A percentile compares a stretch with the other conserved stretches of the same genome.
Evolutionary conservation across 306 rosid species (phyloP).

Genomic region (Hylodesmum podocarpum): DNA sequence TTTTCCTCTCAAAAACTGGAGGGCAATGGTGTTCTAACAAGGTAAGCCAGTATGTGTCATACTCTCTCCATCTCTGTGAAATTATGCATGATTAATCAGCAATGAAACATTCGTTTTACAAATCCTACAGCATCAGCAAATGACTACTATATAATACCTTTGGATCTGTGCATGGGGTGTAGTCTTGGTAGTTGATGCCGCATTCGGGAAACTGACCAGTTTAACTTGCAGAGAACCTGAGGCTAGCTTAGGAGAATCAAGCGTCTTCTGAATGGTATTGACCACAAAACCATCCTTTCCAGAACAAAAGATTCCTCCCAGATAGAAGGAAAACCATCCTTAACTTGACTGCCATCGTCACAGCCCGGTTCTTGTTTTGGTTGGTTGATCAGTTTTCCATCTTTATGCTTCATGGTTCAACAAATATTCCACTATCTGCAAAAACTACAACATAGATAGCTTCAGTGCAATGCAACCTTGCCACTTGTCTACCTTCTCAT

Average conservation of each 20-base stretch:
- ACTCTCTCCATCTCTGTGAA: constrained; percentile 89
- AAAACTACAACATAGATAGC: background rate
- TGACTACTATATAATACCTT: constrained; percentile 52
- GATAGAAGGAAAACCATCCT: constrained; percentile 71
- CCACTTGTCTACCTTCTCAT: background rate
- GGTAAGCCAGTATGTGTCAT: constrained; percentile 72
- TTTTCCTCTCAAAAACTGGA: constrained; percentile 76
- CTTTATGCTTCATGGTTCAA: constrained; percentile 81
- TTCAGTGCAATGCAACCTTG: constrained; percentile 11
- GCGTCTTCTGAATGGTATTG: constrained; percentile 32
- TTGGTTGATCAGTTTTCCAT: constrained; percentile 66
- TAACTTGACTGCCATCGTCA: constrained; percentile 52
- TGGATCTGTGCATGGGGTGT: constrained; percentile 99
- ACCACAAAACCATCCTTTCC: constrained; percentile 40
- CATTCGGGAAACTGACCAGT: constrained; percentile 61
- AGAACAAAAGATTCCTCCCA: constrained; percentile 77
- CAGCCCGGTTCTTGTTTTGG: constrained; percentile 53
- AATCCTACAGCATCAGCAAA: constrained; percentile 9
- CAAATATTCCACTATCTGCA: constrained; percentile 52
- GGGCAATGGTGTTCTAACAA: constrained; percentile 99
- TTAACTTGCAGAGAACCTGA: constrained; percentile 57
- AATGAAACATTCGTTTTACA: background rate
- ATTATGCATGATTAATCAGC: constrained; percentile 30
- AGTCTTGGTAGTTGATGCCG: constrained; percentile 71
- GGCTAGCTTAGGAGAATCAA: constrained; percentile 45